A percentile compares a stretch with the other conserved stretches of the same genome.
Evolutionary conservation across 192 early-diverging fungal genomes (phyloP).

Genomic region (Diversispora epigaea): DNA sequence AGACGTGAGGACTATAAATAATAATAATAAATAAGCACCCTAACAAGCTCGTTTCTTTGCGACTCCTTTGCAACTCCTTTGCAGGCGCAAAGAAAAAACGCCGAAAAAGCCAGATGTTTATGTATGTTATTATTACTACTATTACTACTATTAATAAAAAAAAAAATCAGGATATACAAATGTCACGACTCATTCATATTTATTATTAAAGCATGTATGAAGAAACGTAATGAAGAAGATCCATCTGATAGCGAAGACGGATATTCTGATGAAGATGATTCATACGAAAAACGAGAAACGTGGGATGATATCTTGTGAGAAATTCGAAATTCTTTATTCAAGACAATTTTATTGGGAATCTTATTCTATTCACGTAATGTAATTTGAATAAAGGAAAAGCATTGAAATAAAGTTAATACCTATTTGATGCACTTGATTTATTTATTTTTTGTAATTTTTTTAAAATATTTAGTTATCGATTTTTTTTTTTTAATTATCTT

Average conservation of each 20-base stretch:
- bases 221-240: slow-evolving; percentile 45
- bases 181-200: background rate
- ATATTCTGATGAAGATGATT: slow-evolving; percentile 33
- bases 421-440: too few species aligned
- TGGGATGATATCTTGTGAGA: slow-evolving; percentile 33
- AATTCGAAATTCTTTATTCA: too few species aligned
- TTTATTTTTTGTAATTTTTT: too few species aligned
- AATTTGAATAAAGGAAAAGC: too few species aligned
- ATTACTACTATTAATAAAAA: background rate
- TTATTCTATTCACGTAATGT: too few species aligned
- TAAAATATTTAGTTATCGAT: too few species aligned
- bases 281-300: slow-evolving; percentile 7
- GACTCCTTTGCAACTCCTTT: background rate
- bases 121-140: background rate
- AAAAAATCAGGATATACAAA: background rate
- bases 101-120: slow-evolving; percentile 44
- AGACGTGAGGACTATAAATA: background rate
- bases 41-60: background rate
- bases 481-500: too few species aligned
- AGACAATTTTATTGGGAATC: too few species aligned
- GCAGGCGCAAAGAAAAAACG: slow-evolving; percentile 46
- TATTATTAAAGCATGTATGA: slow-evolving; percentile 35
- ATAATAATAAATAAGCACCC: background rate
- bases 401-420: too few species aligned
- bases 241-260: slow-evolving; percentile 37